Evolutionary conservation across 1,139 yeast species (phyloP).

Genomic region (Hemisphaericaspora xylofermentans): DNA sequence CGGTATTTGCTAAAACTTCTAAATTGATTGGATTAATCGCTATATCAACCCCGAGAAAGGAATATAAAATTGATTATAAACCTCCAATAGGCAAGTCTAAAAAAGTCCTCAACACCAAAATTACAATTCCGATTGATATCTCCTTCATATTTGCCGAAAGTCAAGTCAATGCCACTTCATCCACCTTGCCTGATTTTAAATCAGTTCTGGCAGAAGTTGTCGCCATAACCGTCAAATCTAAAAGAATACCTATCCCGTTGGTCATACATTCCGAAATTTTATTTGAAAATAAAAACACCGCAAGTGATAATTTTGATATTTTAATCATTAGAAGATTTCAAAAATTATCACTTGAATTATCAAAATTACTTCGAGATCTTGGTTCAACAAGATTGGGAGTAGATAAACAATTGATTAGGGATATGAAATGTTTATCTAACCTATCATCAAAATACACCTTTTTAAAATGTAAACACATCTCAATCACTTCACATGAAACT

Average conservation of each 20-base stretch:
- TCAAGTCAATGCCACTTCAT: slow-evolving; percentile 15
- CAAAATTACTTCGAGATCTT: slow-evolving; percentile 25
- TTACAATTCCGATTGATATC: slow-evolving; percentile 29
- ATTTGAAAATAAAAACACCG: slow-evolving; percentile 29
- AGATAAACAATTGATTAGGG: slow-evolving; percentile 26
- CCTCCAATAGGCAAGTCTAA: slow-evolving; percentile 11
- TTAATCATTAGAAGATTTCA: slow-evolving; percentile 33
- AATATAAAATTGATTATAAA: slow-evolving; percentile 25
- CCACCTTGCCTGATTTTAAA: slow-evolving; percentile 29
- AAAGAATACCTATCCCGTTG: slow-evolving; percentile 35
- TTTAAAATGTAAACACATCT: neutral
- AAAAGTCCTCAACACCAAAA: slow-evolving; percentile 14
- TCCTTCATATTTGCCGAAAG: slow-evolving; percentile 20
- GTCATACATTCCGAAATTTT: slow-evolving; percentile 38
- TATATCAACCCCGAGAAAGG: slow-evolving; percentile 31
- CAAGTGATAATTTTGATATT: slow-evolving; percentile 32
- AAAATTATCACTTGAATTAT: slow-evolving; percentile 31
- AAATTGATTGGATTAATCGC: slow-evolving; percentile 35
- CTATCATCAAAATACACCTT: slow-evolving; percentile 26
- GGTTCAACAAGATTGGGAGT: slow-evolving; percentile 26
- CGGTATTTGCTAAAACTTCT: slow-evolving; percentile 27
- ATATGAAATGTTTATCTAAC: slow-evolving; percentile 36
- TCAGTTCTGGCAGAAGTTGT: slow-evolving; percentile 32
- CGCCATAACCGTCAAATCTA: slow-evolving; percentile 33
- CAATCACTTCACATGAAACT: neutral